These are phyloP conservation scores for Nitzschia palea DNA, from an alignment of 108 stramenopile species.

Conservation along the genomic window DNA sequence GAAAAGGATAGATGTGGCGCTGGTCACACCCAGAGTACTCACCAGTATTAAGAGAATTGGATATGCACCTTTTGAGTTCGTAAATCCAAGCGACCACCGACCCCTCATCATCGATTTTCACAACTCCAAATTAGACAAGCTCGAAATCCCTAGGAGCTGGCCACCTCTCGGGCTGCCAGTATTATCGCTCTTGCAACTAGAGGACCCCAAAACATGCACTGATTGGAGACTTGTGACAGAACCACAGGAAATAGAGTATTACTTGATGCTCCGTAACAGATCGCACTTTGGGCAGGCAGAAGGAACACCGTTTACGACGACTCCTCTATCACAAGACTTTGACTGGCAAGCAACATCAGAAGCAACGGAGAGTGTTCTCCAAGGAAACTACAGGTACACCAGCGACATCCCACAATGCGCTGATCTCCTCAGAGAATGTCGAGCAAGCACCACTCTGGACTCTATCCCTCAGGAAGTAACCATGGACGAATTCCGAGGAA, in stretches of 20 bases:
- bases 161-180: neutral
- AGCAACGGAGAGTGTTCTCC: neutral
- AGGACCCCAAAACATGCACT: neutral
- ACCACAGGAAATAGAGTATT: neutral
- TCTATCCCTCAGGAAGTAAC: neutral
- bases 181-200: neutral
- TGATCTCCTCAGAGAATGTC: neutral
- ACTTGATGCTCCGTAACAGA: neutral
- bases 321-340: neutral
- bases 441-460: neutral
- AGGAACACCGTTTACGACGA: too few species aligned
- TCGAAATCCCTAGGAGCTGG: neutral
- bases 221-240: neutral
- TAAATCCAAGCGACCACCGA: too few species aligned
- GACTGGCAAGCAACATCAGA: neutral
- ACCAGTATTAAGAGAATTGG: too few species aligned
- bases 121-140: too few species aligned
- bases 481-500: neutral
- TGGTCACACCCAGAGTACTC: neutral
- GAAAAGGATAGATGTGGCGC: too few species aligned
- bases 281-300: slow-evolving; percentile 1
- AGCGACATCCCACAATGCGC: neutral
- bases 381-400: neutral
- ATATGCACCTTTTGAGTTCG: too few species aligned
- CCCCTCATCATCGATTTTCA: too few species aligned